Evolutionary conservation across 2,329 filamentous ascomycete genomes (phyloP).

Genomic region (Arthrobotrys megalospora): DNA sequence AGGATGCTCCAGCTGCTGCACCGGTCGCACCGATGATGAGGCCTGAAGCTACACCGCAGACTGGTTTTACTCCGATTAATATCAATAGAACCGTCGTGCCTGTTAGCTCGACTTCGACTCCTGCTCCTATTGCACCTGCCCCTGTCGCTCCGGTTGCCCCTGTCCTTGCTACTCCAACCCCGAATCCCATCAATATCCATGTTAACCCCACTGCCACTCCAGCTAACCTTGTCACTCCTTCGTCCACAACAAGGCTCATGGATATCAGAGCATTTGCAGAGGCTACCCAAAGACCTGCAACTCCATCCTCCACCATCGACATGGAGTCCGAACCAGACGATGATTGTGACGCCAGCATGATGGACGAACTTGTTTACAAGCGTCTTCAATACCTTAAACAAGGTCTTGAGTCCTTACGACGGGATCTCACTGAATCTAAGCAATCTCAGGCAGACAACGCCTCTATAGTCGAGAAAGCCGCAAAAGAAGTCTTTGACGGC

Average conservation of each 20-base stretch:
- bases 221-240: constrained; percentile 2
- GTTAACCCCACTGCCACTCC: neutral
- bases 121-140: constrained; percentile 1
- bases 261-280: constrained; percentile 2
- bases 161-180: constrained; percentile 8
- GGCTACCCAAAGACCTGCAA: neutral
- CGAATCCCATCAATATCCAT: neutral
- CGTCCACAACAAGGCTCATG: neutral
- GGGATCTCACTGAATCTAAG: constrained; percentile 34
- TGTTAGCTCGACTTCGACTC: constrained; percentile 1
- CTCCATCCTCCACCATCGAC: constrained; percentile 1
- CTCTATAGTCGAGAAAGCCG: constrained; percentile 32
- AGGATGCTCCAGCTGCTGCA: neutral
- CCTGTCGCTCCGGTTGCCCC: neutral
- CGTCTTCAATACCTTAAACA: constrained; percentile 24
- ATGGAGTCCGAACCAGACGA: constrained; percentile 34
- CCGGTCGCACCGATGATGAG: constrained; percentile 3
- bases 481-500: constrained; percentile 37
- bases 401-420: constrained; percentile 20
- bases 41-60: constrained; percentile 1
- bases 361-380: constrained; percentile 21
- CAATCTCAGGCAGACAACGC: constrained; percentile 11
- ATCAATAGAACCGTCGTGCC: constrained; percentile 23
- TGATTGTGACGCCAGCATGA: constrained; percentile 24
- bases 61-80: constrained; percentile 49